Conservation (phyloP, 2,329 filamentous ascomycete genomes). For the Apiospora hydei region DNA sequence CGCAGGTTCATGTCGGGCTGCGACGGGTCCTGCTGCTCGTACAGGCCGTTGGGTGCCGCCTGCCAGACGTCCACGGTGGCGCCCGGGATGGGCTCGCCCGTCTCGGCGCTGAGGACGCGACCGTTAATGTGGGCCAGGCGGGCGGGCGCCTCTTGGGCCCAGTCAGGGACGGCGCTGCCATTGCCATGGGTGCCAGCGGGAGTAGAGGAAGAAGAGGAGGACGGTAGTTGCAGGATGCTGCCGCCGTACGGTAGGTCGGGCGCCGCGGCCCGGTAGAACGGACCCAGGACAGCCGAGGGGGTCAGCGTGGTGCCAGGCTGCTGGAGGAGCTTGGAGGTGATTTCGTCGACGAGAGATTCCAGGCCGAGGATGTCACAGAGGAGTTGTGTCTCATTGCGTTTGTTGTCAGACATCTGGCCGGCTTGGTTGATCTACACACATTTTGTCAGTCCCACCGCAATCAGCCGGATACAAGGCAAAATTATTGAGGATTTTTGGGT, state of each 20-base stretch:
- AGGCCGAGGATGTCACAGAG: conserved; percentile 73
- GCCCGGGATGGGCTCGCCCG: conserved; percentile 66
- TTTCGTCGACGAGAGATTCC: conserved; percentile 84
- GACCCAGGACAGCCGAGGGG: conserved; percentile 81
- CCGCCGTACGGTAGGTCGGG: conserved; percentile 74
- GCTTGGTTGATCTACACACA: conserved; percentile 66
- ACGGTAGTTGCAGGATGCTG: conserved; percentile 65
- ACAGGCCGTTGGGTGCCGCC: conserved; percentile 74
- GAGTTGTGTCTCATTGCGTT: conserved; percentile 72
- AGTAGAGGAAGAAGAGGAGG: conserved; percentile 36
- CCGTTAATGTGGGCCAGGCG: conserved; percentile 69
- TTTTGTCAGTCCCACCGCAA: background rate
- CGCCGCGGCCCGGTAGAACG: conserved; percentile 81
- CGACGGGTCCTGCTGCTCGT: conserved; percentile 76
- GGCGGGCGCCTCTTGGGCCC: conserved; percentile 59
- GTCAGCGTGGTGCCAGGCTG: conserved; percentile 61
- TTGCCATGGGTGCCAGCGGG: background rate
- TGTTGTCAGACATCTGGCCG: conserved; percentile 67
- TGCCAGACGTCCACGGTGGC: conserved; percentile 82
- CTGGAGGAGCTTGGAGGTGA: conserved; percentile 67
- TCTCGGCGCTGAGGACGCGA: conserved; percentile 60
- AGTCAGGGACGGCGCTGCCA: conserved; percentile 14
- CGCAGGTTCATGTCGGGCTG: conserved; percentile 78
- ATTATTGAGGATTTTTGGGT: too few relatives aligned
- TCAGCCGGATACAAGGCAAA: background rate